phyloP scores from a whole-genome alignment of 164 flowering plant species.

The Malania oleifera region DNA sequence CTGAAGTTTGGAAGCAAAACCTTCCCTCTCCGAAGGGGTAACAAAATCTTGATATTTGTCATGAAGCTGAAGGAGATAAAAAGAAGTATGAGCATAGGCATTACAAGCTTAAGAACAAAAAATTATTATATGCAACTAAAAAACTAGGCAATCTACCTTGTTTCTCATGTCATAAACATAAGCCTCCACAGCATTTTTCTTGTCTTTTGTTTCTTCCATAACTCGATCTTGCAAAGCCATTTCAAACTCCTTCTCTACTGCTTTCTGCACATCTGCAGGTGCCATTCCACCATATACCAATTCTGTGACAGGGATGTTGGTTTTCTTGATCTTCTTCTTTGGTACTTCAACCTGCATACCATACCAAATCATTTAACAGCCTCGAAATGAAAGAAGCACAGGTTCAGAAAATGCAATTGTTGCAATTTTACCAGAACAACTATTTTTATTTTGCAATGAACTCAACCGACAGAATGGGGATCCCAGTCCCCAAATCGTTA shows the following conservation, averaged over 20 bases:
- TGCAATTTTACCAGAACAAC: no score
- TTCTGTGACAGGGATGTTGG: conserved; percentile 63
- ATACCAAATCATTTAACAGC: no score
- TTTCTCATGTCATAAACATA: conserved; percentile 97
- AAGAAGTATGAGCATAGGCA: background rate
- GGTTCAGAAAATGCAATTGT: no score
- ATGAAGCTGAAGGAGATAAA: conserved; percentile 43
- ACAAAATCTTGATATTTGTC: conserved; percentile 86
- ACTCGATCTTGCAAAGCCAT: conserved; percentile 96
- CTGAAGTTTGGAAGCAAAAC: conserved; percentile 60
- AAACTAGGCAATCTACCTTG: conserved; percentile 38
- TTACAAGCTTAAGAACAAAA: background rate
- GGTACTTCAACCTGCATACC: conserved; percentile 60
- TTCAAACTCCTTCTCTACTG: conserved; percentile 91
- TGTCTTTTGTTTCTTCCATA: conserved; percentile 96
- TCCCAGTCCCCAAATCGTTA: no score
- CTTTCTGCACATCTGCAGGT: conserved; percentile 71
- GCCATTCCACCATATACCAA: conserved; percentile 66
- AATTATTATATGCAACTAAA: background rate
- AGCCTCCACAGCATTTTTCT: conserved; percentile 93
- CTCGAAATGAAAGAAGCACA: no score
- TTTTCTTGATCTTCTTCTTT: conserved; percentile 82
- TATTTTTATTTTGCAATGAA: no score
- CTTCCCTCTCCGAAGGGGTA: conserved; percentile 57
- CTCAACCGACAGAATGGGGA: no score